These are phyloP conservation scores for Colletotrichum echinochloae DNA, from an alignment of 2,329 filamentous ascomycete genomes.

Conservation along the genomic window DNA sequence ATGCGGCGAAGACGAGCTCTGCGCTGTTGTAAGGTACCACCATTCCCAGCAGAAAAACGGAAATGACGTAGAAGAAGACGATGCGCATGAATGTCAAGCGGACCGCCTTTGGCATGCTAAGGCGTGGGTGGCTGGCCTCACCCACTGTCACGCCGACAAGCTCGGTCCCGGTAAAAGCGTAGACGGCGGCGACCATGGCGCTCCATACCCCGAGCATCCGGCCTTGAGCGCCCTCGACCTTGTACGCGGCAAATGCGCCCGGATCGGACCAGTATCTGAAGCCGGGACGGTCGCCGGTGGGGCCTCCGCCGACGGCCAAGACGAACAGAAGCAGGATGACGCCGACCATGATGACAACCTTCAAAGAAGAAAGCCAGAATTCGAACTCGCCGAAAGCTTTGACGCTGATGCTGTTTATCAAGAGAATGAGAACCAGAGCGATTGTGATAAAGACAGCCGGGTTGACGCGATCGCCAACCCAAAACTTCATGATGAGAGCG, in stretches of 20 bases:
- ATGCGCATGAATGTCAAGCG: constrained; percentile 78
- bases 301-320: constrained; percentile 55
- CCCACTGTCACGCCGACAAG: constrained; percentile 77
- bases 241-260: constrained; percentile 55
- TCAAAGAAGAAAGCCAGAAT: constrained; percentile 60
- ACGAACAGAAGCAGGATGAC: constrained; percentile 54
- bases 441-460: constrained; percentile 37
- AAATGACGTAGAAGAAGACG: constrained; percentile 75
- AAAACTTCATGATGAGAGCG: constrained; percentile 45
- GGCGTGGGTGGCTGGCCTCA: constrained; percentile 75
- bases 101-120: constrained; percentile 75
- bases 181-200: constrained; percentile 53
- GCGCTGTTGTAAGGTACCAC: constrained; percentile 71
- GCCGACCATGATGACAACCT: constrained; percentile 57
- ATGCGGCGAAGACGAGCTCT: constrained; percentile 56
- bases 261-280: constrained; percentile 59
- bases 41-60: constrained; percentile 75
- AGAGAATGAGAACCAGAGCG: constrained; percentile 42
- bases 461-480: constrained; percentile 26
- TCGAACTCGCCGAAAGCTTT: constrained; percentile 47
- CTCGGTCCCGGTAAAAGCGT: constrained; percentile 66
- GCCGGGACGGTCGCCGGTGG: constrained; percentile 52
- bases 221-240: constrained; percentile 49
- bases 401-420: constrained; percentile 63
- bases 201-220: constrained; percentile 56